A percentile compares a stretch with the other conserved stretches of the same genome.
phyloP scores from a whole-genome alignment of 768 basidiomycete genomes.

The Neoboletus magnificus region DNA sequence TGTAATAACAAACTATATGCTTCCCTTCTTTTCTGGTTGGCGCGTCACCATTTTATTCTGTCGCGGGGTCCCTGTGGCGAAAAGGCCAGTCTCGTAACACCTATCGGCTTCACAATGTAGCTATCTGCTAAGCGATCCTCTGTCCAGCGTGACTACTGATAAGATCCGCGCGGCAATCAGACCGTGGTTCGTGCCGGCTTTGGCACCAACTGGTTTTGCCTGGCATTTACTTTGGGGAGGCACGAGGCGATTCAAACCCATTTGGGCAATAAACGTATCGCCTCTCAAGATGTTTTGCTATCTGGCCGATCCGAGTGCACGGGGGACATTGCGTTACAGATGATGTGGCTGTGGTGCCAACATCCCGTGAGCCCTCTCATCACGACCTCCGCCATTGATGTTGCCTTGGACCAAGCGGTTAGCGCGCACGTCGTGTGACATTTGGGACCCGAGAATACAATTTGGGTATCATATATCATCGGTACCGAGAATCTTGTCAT shows the following conservation, averaged over 20 bases:
- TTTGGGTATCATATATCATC: too few relatives aligned
- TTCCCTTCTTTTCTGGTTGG: background rate
- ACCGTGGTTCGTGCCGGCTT: background rate
- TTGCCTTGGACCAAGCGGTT: background rate
- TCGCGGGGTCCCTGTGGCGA: background rate
- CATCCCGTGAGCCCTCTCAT: too few relatives aligned
- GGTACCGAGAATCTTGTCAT: background rate
- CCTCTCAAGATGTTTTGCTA: background rate
- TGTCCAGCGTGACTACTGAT: background rate
- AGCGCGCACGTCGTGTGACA: background rate
- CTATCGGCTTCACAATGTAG: background rate
- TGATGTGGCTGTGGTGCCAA: too few relatives aligned
- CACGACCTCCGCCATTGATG: too few relatives aligned
- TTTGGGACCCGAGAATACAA: background rate
- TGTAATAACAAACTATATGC: conserved; percentile 5
- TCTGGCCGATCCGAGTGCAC: too few relatives aligned
- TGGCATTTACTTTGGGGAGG: background rate
- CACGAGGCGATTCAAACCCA: background rate
- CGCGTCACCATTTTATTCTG: background rate
- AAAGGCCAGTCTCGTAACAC: background rate
- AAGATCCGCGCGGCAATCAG: background rate
- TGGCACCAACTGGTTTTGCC: background rate
- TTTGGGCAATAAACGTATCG: background rate
- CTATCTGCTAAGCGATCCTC: too few relatives aligned
- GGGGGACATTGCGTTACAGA: background rate